Evolutionary conservation across 345 rosid species (phyloP).

Genomic region (Citrus glauca): DNA sequence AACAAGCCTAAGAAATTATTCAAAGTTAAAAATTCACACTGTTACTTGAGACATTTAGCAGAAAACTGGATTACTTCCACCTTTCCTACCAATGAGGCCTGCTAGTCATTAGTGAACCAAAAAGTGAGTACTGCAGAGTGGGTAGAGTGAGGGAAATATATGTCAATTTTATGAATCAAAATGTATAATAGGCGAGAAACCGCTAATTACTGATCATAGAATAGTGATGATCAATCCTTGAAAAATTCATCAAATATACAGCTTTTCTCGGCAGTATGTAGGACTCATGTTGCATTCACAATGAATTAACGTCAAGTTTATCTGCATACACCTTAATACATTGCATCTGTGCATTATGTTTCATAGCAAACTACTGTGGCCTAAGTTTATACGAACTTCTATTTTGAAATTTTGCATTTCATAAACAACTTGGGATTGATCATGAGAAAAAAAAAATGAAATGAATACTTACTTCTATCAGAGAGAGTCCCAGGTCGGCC

Average conservation of each 20-base stretch:
- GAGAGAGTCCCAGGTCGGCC: constrained; percentile 57
- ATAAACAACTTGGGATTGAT: background rate
- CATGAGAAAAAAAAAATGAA: background rate
- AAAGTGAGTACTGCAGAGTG: background rate
- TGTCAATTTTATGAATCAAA: background rate
- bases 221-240: background rate
- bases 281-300: too few species aligned
- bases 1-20: background rate
- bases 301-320: too few species aligned
- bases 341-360: too few species aligned
- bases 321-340: too few species aligned
- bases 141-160: background rate
- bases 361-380: too few species aligned
- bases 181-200: background rate
- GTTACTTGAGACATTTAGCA: background rate
- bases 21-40: background rate
- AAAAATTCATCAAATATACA: too few species aligned
- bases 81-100: background rate
- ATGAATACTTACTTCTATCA: constrained; percentile 19
- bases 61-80: background rate
- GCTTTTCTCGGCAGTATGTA: too few species aligned
- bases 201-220: background rate
- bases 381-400: background rate
- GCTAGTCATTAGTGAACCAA: constrained; percentile 35
- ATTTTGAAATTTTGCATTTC: too few species aligned